A percentile compares a stretch with the other conserved stretches of the same genome.
Conservation (phyloP, 2,329 filamentous ascomycete species). For the Neonectria hederae region DNA sequence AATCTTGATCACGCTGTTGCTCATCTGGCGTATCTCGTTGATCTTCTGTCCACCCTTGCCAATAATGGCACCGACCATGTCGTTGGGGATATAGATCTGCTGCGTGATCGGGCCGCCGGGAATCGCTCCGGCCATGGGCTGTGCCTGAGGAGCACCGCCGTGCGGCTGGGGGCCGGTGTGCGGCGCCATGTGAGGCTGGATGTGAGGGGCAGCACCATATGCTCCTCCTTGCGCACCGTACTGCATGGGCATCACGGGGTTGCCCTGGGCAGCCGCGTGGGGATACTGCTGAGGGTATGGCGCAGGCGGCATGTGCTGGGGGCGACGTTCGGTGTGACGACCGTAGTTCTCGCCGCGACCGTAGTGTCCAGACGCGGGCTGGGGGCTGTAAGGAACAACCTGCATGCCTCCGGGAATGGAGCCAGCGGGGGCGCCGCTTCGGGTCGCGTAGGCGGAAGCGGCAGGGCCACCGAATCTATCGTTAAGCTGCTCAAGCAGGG, state of each 20-base stretch:
- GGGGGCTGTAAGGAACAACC: constrained; percentile 96
- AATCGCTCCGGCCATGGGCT: constrained; percentile 76
- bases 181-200: constrained; percentile 76
- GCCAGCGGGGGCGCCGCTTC: constrained; percentile 91
- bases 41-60: constrained; percentile 99
- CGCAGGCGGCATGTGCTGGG: constrained; percentile 79
- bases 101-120: constrained; percentile 79
- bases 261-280: constrained; percentile 67
- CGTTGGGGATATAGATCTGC: constrained; percentile 98
- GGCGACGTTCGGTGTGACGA: constrained; percentile 76
- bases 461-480: constrained; percentile 96
- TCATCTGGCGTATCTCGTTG: constrained; percentile 97
- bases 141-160: constrained; percentile 76
- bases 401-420: constrained; percentile 98
- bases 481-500: constrained; percentile 95
- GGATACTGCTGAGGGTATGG: constrained; percentile 78
- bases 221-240: constrained; percentile 80
- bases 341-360: constrained; percentile 88
- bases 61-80: constrained; percentile 99
- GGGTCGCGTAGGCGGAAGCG: constrained; percentile 96
- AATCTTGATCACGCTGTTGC: constrained; percentile 99
- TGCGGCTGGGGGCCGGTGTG: constrained; percentile 64
- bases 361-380: constrained; percentile 91
- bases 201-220: constrained; percentile 80
- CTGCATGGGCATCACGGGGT: constrained; percentile 74